Conservation (phyloP, 192 early-diverging fungal species). For the Podila horticola region DNA sequence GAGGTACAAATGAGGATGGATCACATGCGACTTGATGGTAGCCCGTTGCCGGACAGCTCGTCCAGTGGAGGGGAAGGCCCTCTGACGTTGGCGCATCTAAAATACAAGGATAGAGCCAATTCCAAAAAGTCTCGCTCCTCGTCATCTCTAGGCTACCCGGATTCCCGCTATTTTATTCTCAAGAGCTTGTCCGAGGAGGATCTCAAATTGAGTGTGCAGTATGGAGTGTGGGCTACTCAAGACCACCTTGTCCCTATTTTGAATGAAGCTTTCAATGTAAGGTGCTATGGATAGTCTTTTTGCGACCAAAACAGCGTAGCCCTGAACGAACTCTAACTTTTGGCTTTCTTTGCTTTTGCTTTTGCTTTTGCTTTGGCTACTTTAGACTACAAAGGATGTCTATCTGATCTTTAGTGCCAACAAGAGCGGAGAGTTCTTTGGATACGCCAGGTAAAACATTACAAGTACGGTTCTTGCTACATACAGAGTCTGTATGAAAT, state of each 20-base stretch:
- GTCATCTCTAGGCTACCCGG: slow-evolving; percentile 33
- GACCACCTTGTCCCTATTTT: slow-evolving; percentile 58
- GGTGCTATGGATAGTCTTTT: too few relatives aligned
- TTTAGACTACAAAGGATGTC: slow-evolving; percentile 52
- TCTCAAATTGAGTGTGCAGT: slow-evolving; percentile 59
- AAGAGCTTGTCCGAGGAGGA: slow-evolving; percentile 63
- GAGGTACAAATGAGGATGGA: slow-evolving; percentile 28
- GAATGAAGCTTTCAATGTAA: slow-evolving; percentile 57
- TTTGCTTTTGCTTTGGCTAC: too few relatives aligned
- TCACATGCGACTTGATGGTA: slow-evolving; percentile 27
- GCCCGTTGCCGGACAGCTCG: slow-evolving; percentile 28
- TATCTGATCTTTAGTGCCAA: slow-evolving; percentile 63
- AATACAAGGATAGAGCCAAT: not conserved
- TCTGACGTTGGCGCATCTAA: not conserved
- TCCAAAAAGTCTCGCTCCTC: slow-evolving; percentile 41
- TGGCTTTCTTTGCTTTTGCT: too few relatives aligned
- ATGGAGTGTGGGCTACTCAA: slow-evolving; percentile 61
- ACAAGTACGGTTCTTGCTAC: too few relatives aligned
- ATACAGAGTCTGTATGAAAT: too few relatives aligned
- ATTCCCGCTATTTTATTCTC: slow-evolving; percentile 57
- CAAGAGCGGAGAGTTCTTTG: slow-evolving; percentile 65
- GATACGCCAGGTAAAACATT: slow-evolving; percentile 51
- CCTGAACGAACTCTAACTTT: too few relatives aligned
- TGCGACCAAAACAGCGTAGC: too few relatives aligned
- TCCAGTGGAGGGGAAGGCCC: slow-evolving; percentile 24